Base-by-base conservation (phyloP, 352 stramenopile genomes). In the Phytopythium helicoides region DNA sequence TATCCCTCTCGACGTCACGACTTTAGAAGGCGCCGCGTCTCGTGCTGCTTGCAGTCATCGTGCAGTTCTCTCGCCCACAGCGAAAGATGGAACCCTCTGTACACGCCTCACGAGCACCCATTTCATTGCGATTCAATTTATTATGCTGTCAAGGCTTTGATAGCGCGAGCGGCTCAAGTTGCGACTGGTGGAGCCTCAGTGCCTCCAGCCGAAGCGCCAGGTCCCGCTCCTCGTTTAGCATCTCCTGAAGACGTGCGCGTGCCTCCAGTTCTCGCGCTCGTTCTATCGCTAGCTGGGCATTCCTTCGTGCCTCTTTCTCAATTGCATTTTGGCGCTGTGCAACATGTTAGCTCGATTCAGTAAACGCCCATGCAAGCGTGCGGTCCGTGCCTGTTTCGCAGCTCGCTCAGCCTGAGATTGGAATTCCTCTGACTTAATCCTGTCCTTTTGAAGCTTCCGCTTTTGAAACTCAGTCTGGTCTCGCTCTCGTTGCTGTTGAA, bases 201-300 rank as follows among this genome's bases (percentile, higher is more conserved):
- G 74, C 75, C 47, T 88, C 68, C 21, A 88, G 44, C 21, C 77
- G 70, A 14, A 88, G 33, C 23, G 58, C 38, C 21, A 86, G 34
- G 45, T 78, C 81, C 31, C 64, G 73, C 57, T 88, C 77, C 50
- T 88, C 77, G 23, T 88, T 61, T 11, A 64, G 64, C 61, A 88
- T 80, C 38, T 68, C 62, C 16, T 76, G 42, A 9, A 88, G 54
- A 38, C 73, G 38, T 21, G 45, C 33, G 28, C 64, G 52, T 1
- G 71, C 75, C 25, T 81, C 53, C 19, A 71, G 57, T 28, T 86
- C 70, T 9, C 67, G 72, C 25, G 66, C 34, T 38, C 67, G 69
- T 42, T 88, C 77, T 6, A 52, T 22, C 9, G 59, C 39, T 7
- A 85, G 34, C 7, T 73, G 68, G n/a, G 72, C 52, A 10, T 51